Evolutionary conservation across 192 early-diverging fungal genomes (phyloP), one percentile per base, ranked within the genome.

Genomic region (Coemansia sp.): DNA sequence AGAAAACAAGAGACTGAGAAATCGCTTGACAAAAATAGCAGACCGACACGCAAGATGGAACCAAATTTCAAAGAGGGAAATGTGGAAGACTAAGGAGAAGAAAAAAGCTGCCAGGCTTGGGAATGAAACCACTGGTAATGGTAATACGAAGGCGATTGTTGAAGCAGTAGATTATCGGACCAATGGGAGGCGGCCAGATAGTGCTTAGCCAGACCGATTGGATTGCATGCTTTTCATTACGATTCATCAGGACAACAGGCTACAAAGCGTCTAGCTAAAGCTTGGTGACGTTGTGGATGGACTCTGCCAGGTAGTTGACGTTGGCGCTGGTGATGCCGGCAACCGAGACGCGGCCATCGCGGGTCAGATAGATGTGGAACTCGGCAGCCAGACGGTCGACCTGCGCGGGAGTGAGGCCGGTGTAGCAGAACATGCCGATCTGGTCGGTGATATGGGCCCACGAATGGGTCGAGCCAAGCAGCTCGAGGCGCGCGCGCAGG

Each of bases 391-490:
- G 70, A 40, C 86, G 81, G 72, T 92, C 92, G 36, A 93, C 92
- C 82, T 98, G 94, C 55, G 86, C 89, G 40, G 93, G 86, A 22
- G 66, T 91, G 73, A 99, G 85, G 15, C 95, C 95, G 34, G 95
- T 93, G 86, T 82, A 98, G 82, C 90, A 94, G 86, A 98, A 98
- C 97, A 98, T 98, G 70, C 97, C 97, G 71, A 98, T 98, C 77
- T 93, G 90, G 72, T 86, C 82, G 28, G 92, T 97, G 63, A 98
- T 92, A 80, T 99, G 97, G 61, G 85, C 81, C 97, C 97, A 99
- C 67, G 68, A 62, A 47, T 72, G 73, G 82, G 84, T 85, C 37
- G 89, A 88, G n/a, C 85, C 84, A 74, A 92, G 88, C 50, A 92
- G 88, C 72, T 92, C 85, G 29, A 99, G 85, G 65, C 92, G 87